Conservation (phyloP, 2,329 filamentous ascomycete genomes). For the Fusarium sp. region DNA sequence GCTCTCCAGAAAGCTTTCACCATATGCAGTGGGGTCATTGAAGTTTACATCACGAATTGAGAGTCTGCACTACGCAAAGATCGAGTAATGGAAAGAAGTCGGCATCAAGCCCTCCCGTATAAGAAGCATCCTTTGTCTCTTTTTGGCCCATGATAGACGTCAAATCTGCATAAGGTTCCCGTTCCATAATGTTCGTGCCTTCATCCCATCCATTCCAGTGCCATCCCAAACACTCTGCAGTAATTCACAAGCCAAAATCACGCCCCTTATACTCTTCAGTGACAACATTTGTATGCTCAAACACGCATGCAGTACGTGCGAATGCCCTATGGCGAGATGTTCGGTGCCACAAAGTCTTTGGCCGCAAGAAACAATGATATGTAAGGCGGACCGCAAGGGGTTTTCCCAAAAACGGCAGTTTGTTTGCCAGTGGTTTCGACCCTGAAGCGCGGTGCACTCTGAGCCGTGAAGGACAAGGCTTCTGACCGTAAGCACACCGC, state of each 20-base stretch:
- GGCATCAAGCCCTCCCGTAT: slow-evolving; percentile 22
- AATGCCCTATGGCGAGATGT: slow-evolving; percentile 27
- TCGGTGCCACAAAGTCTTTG: slow-evolving; percentile 25
- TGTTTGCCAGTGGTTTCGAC: slow-evolving; percentile 1
- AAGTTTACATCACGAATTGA: slow-evolving; percentile 4
- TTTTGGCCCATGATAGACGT: slow-evolving; percentile 45
- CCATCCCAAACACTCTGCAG: slow-evolving; percentile 38
- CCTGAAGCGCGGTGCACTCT: slow-evolving; percentile 8
- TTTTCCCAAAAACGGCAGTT: slow-evolving; percentile 3
- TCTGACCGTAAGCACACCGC: slow-evolving; percentile 5
- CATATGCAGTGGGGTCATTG: neutral
- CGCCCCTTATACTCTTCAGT: slow-evolving; percentile 23
- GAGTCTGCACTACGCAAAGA: neutral
- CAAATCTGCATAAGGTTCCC: slow-evolving; percentile 43
- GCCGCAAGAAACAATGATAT: slow-evolving; percentile 27
- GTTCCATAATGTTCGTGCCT: slow-evolving; percentile 46
- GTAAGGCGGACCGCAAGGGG: slow-evolving; percentile 8
- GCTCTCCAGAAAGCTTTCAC: neutral
- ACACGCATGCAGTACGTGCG: slow-evolving; percentile 24
- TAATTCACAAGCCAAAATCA: slow-evolving; percentile 34
- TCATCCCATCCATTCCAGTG: slow-evolving; percentile 40
- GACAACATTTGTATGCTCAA: slow-evolving; percentile 25
- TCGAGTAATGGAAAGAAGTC: slow-evolving; percentile 3
- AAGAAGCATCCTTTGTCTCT: slow-evolving; percentile 46
- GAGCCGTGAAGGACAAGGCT: slow-evolving; percentile 2